These are phyloP conservation scores for Plasmopara halstedii DNA, from an alignment of 352 stramenopile genomes.

Conservation along the genomic window DNA sequence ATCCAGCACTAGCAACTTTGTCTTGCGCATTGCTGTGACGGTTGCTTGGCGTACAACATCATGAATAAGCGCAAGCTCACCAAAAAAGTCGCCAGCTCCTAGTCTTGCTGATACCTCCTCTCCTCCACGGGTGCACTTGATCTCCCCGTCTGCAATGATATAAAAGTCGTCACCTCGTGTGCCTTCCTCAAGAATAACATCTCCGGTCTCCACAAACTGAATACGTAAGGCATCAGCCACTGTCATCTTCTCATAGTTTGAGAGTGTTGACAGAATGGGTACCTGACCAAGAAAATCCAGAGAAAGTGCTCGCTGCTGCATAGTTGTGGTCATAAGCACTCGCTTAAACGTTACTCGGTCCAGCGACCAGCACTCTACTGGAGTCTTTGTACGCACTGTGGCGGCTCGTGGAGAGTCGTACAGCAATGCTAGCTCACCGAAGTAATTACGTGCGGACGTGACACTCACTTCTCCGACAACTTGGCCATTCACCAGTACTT, in stretches of 20 bases:
- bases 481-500: slow-evolving; percentile 51
- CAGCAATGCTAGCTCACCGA: slow-evolving; percentile 91
- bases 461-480: slow-evolving; percentile 49
- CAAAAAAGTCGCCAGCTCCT: slow-evolving; percentile 54
- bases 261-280: slow-evolving; percentile 71
- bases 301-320: slow-evolving; percentile 52
- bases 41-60: slow-evolving; percentile 84
- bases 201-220: slow-evolving; percentile 36
- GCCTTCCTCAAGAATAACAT: slow-evolving; percentile 43
- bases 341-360: slow-evolving; percentile 71
- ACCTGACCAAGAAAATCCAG: slow-evolving; percentile 57
- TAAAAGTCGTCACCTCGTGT: slow-evolving; percentile 71
- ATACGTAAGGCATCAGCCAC: slow-evolving; percentile 62
- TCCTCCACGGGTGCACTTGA: slow-evolving; percentile 49
- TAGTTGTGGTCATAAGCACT: slow-evolving; percentile 60
- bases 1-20: slow-evolving; percentile 84
- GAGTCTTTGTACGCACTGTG: slow-evolving; percentile 59
- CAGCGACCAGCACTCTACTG: slow-evolving; percentile 84
- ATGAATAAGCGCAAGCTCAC: slow-evolving; percentile 85
- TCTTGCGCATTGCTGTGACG: slow-evolving; percentile 71
- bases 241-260: slow-evolving; percentile 61
- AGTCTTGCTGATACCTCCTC: slow-evolving; percentile 56
- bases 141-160: slow-evolving; percentile 66
- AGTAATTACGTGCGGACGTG: slow-evolving; percentile 63
- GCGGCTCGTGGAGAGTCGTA: slow-evolving; percentile 88